These are phyloP conservation scores for Tilletia horrida DNA, from an alignment of 1,284 basidiomycete species.

Conservation along the genomic window DNA sequence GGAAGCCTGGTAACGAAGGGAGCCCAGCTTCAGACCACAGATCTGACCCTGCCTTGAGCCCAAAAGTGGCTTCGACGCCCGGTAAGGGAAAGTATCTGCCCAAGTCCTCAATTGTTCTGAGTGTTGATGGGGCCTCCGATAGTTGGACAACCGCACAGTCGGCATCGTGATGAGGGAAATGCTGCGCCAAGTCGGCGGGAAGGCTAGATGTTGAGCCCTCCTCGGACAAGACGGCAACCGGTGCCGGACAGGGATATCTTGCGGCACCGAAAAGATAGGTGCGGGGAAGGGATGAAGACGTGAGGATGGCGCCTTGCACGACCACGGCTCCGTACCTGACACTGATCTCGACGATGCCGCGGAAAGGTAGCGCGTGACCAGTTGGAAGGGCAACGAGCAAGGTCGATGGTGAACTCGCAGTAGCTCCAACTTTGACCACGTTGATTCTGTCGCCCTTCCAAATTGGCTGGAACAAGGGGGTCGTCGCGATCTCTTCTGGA, in stretches of 20 bases:
- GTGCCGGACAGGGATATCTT: neutral
- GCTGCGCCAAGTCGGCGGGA: neutral
- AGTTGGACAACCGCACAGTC: slow-evolving; percentile 6
- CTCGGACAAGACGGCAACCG: neutral
- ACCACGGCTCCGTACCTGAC: neutral
- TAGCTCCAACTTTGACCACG: neutral
- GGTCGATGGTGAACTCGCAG: neutral
- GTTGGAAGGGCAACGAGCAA: neutral
- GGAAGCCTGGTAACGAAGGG: neutral
- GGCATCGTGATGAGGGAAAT: neutral
- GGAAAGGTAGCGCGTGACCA: neutral
- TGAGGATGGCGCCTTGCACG: slow-evolving; percentile 1
- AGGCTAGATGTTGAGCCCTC: neutral
- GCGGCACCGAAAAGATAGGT: neutral
- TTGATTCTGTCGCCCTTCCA: slow-evolving; percentile 3
- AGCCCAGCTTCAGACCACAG: neutral
- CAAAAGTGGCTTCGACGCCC: slow-evolving; percentile 1
- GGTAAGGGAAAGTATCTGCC: neutral
- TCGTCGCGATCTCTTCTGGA: neutral
- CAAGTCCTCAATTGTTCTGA: neutral
- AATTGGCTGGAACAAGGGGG: slow-evolving; percentile 1
- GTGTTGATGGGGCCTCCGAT: neutral
- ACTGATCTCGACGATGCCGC: neutral
- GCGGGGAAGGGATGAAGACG: neutral
- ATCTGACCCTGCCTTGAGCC: neutral